Percentiles rank a stretch among this genome's conserved stretches.
Conservation (phyloP, 768 basidiomycete genomes). For the Obba rivulosa region DNA sequence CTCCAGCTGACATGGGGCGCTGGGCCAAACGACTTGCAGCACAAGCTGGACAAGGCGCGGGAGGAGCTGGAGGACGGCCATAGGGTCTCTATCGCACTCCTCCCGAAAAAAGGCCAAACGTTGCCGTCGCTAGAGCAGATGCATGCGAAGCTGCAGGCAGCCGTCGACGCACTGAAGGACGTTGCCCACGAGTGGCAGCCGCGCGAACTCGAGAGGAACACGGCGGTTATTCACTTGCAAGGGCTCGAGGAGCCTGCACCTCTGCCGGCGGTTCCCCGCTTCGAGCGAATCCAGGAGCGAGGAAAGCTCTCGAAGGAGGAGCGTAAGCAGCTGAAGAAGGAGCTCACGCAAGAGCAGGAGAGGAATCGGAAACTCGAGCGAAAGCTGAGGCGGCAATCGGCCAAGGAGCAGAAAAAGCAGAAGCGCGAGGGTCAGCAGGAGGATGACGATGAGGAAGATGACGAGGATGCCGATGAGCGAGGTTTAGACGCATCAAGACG, state of each 20-base stretch:
- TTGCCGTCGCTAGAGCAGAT: constrained; percentile 33
- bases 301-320: neutral
- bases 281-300: neutral
- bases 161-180: constrained; percentile 39
- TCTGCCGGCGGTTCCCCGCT: constrained; percentile 2
- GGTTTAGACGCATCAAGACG: too few relatives aligned
- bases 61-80: constrained; percentile 56
- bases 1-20: constrained; percentile 70
- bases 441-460: too few relatives aligned
- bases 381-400: too few relatives aligned
- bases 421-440: too few relatives aligned
- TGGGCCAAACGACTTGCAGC: constrained; percentile 50
- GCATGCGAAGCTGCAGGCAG: constrained; percentile 38
- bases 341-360: neutral
- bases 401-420: too few relatives aligned
- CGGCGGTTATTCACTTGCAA: constrained; percentile 41
- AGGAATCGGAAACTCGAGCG: neutral
- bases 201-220: constrained; percentile 32
- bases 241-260: constrained; percentile 17
- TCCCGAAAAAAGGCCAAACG: constrained; percentile 42
- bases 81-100: constrained; percentile 51
- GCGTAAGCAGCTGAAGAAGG: neutral
- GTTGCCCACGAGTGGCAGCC: constrained; percentile 50
- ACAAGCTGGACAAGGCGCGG: constrained; percentile 57
- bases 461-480: too few relatives aligned